Evolutionary conservation across 352 stramenopile genomes (phyloP).

Genomic region (Phytophthora pluvialis): DNA sequence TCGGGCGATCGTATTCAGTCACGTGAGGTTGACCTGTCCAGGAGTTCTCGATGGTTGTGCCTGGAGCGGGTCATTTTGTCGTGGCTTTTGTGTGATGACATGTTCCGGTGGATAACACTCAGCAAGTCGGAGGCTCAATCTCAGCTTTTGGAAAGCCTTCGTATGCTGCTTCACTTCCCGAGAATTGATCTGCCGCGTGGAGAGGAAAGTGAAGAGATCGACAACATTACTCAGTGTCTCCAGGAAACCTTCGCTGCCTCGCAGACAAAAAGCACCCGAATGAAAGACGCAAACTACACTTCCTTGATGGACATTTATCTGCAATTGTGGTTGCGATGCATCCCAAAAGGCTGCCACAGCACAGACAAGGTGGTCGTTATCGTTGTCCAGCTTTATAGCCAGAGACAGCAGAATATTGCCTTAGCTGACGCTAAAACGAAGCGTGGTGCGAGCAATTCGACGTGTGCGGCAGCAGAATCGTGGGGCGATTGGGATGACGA

Average conservation of each 20-base stretch:
- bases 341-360: not conserved
- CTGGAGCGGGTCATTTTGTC: slow-evolving; percentile 42
- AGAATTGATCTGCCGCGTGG: not conserved
- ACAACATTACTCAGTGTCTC: slow-evolving; percentile 6
- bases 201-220: slow-evolving; percentile 21
- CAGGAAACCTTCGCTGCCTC: not conserved
- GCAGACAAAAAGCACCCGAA: not conserved
- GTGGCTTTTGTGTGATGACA: slow-evolving; percentile 70
- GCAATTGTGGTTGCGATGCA: slow-evolving; percentile 27
- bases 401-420: slow-evolving; percentile 11
- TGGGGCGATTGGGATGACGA: slow-evolving; percentile 60
- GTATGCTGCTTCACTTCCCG: slow-evolving; percentile 28
- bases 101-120: slow-evolving; percentile 76
- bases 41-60: slow-evolving; percentile 42
- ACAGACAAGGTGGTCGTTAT: slow-evolving; percentile 1
- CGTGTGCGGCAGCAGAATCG: slow-evolving; percentile 1
- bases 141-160: slow-evolving; percentile 42
- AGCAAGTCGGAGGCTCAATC: slow-evolving; percentile 43
- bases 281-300: slow-evolving; percentile 18
- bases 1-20: not conserved
- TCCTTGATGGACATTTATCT: slow-evolving; percentile 31
- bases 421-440: slow-evolving; percentile 8
- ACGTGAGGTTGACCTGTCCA: not conserved
- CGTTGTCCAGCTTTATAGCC: slow-evolving; percentile 21
- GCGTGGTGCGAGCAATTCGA: not conserved